Evolutionary conservation across 331 rosid species (phyloP), one percentile per base, ranked within the genome.

Genomic region (Telfairia occidentalis): DNA sequence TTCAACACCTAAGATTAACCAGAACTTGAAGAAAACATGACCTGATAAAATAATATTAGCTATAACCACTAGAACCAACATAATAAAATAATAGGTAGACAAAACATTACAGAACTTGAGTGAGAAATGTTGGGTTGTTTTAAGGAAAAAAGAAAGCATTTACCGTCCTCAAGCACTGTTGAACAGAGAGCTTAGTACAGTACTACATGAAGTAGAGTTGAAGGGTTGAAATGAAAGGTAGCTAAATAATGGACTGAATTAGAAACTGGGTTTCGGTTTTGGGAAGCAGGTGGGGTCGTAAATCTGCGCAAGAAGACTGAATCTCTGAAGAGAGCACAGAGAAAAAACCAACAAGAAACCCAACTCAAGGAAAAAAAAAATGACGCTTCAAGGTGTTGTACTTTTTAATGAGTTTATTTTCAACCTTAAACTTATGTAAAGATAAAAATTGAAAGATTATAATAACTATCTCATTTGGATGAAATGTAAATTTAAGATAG

Each of bases 1-100:
- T 72, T 76, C 80, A 78, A 76, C 85, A 84, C 80, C 83, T 21
- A 78, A 85, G 40, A 70, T 76, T 57, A 66, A 21, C 74, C 29
- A 69, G 12, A 75, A 58, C 40, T 23, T 24, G 67, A 64, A 54
- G 71, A 72, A 78, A 77, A 65, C 78, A 29, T 7, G 12, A 89
- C 87, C 50, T 54, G 18, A 53, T n/a, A 26, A 12, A 2, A 58
- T 38, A 83, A 79, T 75, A 83, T 60, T 30, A 30, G 67, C 67
- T 60, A 60, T 34, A 60, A 60, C 67, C 67, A 60, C 67, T 60
- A 23, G 0, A 60, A 60, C 67, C 67, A 60, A 60, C 67, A 5
- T 15, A 42, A 30, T 60, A 60, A 30, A 60, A 60, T 1, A 43
- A 48, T 63, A 57, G 24, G 49, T 11, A 75, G 19, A 77, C 40